Conservation (phyloP, 371 early-diverging fungal genomes). For the Caulochytrium protostelioides region DNA sequence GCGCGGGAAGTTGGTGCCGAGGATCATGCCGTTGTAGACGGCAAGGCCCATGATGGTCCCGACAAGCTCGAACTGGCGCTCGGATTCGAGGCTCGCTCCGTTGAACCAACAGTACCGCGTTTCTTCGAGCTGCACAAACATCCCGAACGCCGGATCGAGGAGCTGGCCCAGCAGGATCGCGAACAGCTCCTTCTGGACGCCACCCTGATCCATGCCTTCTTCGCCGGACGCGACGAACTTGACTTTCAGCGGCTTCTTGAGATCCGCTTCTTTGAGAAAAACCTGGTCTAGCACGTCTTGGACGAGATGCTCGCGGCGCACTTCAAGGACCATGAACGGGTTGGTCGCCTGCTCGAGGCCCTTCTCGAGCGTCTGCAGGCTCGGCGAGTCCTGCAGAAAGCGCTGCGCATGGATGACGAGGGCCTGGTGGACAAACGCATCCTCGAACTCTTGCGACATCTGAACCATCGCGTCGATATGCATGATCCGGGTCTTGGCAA, state of each 20-base stretch:
- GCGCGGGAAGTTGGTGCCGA: constrained; percentile 32
- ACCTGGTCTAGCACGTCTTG: constrained; percentile 46
- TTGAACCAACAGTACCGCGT: constrained; percentile 26
- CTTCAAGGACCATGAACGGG: constrained; percentile 57
- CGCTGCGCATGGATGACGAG: constrained; percentile 52
- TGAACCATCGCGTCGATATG: constrained; percentile 60
- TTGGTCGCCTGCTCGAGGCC: constrained; percentile 62
- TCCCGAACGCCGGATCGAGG: constrained; percentile 26
- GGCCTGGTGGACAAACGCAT: constrained; percentile 41
- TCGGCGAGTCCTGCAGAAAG: constrained; percentile 26
- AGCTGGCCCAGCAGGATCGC: constrained; percentile 34
- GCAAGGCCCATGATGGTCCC: constrained; percentile 57
- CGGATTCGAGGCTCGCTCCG: constrained; percentile 19
- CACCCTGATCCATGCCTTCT: constrained; percentile 74
- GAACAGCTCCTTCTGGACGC: constrained; percentile 55
- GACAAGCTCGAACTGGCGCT: constrained; percentile 26
- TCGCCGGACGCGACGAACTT: constrained; percentile 53
- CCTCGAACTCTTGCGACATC: constrained; percentile 61
- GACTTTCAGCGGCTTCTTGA: constrained; percentile 42
- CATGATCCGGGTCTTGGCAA: constrained; percentile 48
- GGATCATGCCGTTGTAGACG: constrained; percentile 46
- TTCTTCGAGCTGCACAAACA: constrained; percentile 32
- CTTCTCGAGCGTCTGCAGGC: constrained; percentile 35
- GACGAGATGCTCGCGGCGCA: constrained; percentile 43
- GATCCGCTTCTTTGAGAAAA: constrained; percentile 18